Percentiles rank a stretch among this genome's conserved stretches.
Evolutionary conservation across 768 basidiomycete genomes (phyloP).

Genomic region (Auricularia heimuer): DNA sequence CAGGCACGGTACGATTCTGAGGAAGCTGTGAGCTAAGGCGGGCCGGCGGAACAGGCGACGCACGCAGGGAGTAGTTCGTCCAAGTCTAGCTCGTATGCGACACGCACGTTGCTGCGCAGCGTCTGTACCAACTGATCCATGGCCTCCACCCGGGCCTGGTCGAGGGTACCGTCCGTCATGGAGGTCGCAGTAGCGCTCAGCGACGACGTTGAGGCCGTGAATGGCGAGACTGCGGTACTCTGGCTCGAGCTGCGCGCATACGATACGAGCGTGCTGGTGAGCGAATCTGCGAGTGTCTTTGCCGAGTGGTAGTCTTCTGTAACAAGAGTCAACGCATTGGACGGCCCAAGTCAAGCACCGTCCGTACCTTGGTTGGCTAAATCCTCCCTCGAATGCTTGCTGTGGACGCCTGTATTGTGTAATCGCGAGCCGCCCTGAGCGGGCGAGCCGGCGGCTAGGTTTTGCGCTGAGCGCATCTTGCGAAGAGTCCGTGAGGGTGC

Average conservation of each 20-base stretch:
- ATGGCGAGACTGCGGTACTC: conserved; percentile 1
- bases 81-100: conserved; percentile 66
- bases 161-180: conserved; percentile 27
- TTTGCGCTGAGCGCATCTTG: conserved; percentile 6
- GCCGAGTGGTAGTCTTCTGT: conserved; percentile 17
- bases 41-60: conserved; percentile 21
- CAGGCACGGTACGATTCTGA: conserved; percentile 67
- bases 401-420: conserved; percentile 27
- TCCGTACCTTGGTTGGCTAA: neutral
- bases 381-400: neutral
- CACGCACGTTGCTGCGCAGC: conserved; percentile 59
- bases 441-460: conserved; percentile 27
- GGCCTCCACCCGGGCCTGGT: conserved; percentile 47
- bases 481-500: conserved; percentile 7
- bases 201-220: neutral
- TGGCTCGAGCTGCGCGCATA: conserved; percentile 8
- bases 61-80: conserved; percentile 68
- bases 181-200: conserved; percentile 21
- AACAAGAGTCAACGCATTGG: neutral
- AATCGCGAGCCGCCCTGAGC: conserved; percentile 45
- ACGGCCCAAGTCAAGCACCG: neutral
- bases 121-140: conserved; percentile 58
- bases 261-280: conserved; percentile 22
- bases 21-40: conserved; percentile 3
- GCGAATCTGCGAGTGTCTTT: conserved; percentile 25